Percentiles rank a stretch among this genome's conserved stretches.
phyloP scores from a whole-genome alignment of 192 early-diverging fungal genomes.

The Tieghemiomyces parasiticus region DNA sequence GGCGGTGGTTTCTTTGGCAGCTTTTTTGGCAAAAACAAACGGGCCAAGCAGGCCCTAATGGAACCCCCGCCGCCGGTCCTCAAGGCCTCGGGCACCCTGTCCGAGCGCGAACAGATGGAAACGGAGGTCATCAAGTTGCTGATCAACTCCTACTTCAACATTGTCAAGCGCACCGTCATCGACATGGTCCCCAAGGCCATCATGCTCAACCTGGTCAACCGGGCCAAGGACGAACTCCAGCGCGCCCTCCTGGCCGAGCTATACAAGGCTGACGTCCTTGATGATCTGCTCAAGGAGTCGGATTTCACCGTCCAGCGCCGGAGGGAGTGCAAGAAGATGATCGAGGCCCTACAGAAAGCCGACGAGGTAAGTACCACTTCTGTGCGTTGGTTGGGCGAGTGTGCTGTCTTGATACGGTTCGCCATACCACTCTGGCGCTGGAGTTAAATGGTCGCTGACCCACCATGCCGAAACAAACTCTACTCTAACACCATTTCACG shows the following conservation, averaged over 20 bases:
- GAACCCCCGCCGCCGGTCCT: constrained; percentile 51
- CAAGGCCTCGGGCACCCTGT: constrained; percentile 88
- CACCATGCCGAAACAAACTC: too few relatives aligned
- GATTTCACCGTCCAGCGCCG: constrained; percentile 82
- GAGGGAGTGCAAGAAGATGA: constrained; percentile 97
- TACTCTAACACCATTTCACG: too few relatives aligned
- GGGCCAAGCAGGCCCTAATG: constrained; percentile 53
- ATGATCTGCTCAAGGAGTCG: constrained; percentile 91
- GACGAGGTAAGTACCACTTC: too few relatives aligned
- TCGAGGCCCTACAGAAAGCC: constrained; percentile 51
- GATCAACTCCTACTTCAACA: constrained; percentile 95
- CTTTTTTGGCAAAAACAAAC: constrained; percentile 85
- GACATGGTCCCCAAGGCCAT: constrained; percentile 98
- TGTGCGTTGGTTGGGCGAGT: too few relatives aligned
- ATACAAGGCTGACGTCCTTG: constrained; percentile 89
- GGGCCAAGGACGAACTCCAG: constrained; percentile 88
- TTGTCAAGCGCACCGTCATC: constrained; percentile 93
- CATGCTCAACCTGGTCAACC: constrained; percentile 91
- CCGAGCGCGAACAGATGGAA: constrained; percentile 95
- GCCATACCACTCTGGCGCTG: too few relatives aligned
- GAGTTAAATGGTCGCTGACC: too few relatives aligned
- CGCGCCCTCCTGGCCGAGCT: constrained; percentile 88
- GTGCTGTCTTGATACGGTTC: too few relatives aligned
- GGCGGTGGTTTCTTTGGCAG: constrained; percentile 90
- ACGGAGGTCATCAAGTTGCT: constrained; percentile 97